Percentiles rank a stretch among this genome's conserved stretches.
Evolutionary conservation across 2,329 filamentous ascomycete species (phyloP).

Genomic region (Annulohypoxylon truncatum): DNA sequence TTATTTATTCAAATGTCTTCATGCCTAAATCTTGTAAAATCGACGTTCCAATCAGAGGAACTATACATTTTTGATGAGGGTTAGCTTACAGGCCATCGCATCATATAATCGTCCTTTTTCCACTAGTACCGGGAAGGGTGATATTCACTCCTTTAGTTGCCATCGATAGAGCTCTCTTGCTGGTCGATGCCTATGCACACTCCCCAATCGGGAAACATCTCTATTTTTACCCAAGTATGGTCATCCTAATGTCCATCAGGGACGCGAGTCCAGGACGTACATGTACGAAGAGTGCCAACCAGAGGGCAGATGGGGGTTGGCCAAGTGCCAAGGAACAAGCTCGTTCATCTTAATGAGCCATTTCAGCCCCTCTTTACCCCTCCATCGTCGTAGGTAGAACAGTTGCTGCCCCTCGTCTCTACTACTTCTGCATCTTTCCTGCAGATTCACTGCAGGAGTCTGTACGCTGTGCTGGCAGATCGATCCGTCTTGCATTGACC

Average conservation of each 20-base stretch:
- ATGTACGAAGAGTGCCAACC: constrained; percentile 35
- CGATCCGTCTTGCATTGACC: constrained; percentile 42
- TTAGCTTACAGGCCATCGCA: background rate
- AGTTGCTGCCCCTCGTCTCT: constrained; percentile 46
- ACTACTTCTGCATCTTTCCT: constrained; percentile 43
- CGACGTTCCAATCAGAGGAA: background rate
- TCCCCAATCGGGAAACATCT: constrained; percentile 23
- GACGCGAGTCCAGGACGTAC: constrained; percentile 11
- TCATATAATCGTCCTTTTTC: background rate
- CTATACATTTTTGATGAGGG: background rate
- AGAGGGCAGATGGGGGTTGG: constrained; percentile 35
- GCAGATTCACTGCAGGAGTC: constrained; percentile 46
- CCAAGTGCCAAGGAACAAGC: constrained; percentile 26
- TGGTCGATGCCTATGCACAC: constrained; percentile 10
- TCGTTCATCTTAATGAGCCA: constrained; percentile 35
- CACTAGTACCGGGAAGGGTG: constrained; percentile 2
- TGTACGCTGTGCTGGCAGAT: constrained; percentile 48
- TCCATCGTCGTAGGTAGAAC: constrained; percentile 42
- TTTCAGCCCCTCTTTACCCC: constrained; percentile 48
- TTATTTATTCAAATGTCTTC: constrained; percentile 13
- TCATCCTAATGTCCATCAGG: constrained; percentile 14
- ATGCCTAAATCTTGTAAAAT: constrained; percentile 8
- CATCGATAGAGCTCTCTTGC: constrained; percentile 13
- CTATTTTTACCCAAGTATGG: constrained; percentile 36
- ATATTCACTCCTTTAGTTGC: constrained; percentile 21